Evolutionary conservation across 2,329 filamentous ascomycete species (phyloP), one percentile per base, ranked within the genome.

Genomic region (Decorospora gaudefroyi): DNA sequence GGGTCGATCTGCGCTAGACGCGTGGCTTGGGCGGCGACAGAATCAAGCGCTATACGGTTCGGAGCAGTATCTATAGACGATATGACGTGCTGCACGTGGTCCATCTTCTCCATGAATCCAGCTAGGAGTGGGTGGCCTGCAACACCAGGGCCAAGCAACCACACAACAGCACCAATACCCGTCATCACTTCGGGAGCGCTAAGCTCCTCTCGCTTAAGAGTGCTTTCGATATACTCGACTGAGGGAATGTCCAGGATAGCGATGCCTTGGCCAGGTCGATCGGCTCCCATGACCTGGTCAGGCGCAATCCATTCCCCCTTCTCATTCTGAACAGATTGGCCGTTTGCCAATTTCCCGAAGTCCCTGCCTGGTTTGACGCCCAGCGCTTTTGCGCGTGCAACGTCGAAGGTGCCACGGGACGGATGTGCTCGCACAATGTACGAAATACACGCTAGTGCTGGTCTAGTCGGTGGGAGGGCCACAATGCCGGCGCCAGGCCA

Each of bases 381-480:
- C 2, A 90, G 72, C 18, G 74, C 76, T 49, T 74, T 77, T 0
- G 90, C 92, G 44, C 77, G 81, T 33, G 78, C 66, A 0, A 81
- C 73, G 48, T 88, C 78, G 62, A 99, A 96, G 61, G 86, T 92
- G 38, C 93, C 93, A 40, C 93, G 82, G 40, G 86, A 79, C 25
- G 84, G 77, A 51, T 90, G 83, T 40, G 82, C 83, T 57, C 89
- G 88, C 64, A 95, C 79, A 45, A 99, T 85, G 69, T 99, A 99
- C 45, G 87, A 95, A 57, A 96, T 75, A 4, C 89, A 85, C 32
- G 85, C 83, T 18, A 76, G 74, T 1, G 82, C 82, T 4, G 85
- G 86, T 13, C 76, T 72, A 0, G 88, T 88, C 0, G 76, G 76
- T 0, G 93, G 93, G 2, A 97, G 77, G 10, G 69, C 72, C 11